A percentile compares a stretch with the other conserved stretches of the same genome.
phyloP scores from a whole-genome alignment of 192 early-diverging fungal species.

The Dimargaris cristalligena region DNA sequence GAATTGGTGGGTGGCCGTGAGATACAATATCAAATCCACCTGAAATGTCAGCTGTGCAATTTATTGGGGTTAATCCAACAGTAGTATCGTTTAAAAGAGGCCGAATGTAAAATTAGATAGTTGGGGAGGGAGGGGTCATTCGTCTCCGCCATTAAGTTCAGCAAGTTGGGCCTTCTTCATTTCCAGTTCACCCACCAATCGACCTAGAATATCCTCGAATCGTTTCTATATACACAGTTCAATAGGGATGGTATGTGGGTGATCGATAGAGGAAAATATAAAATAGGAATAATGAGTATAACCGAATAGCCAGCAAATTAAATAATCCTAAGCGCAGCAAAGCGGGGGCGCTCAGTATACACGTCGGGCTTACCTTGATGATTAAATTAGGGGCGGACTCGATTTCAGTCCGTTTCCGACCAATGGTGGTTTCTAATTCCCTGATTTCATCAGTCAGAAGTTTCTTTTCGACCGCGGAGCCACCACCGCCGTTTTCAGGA shows the following conservation, averaged over 20 bases:
- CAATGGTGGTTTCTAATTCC: constrained; percentile 38
- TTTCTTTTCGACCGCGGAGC: constrained; percentile 18
- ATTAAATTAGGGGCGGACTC: constrained; percentile 48
- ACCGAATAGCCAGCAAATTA: background rate
- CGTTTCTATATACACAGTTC: constrained; percentile 30
- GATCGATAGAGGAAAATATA: background rate
- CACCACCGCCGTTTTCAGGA: constrained; percentile 3
- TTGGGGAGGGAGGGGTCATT: no score
- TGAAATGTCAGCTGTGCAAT: no score
- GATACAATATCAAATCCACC: no score
- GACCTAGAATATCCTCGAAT: constrained; percentile 43
- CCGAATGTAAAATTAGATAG: no score
- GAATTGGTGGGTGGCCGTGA: no score
- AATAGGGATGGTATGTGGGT: constrained; percentile 7
- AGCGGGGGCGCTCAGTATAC: background rate
- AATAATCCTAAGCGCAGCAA: background rate
- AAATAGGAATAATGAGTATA: background rate
- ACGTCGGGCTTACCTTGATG: constrained; percentile 35
- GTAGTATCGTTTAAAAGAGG: no score
- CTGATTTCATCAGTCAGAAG: constrained; percentile 40
- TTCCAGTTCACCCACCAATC: constrained; percentile 36
- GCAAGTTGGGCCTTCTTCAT: constrained; percentile 42
- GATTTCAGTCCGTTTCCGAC: constrained; percentile 33
- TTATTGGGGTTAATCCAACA: no score
- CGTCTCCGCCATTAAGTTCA: constrained; percentile 18